Conservation (phyloP, 257 asterid species). For the Petrea volubilis region DNA sequence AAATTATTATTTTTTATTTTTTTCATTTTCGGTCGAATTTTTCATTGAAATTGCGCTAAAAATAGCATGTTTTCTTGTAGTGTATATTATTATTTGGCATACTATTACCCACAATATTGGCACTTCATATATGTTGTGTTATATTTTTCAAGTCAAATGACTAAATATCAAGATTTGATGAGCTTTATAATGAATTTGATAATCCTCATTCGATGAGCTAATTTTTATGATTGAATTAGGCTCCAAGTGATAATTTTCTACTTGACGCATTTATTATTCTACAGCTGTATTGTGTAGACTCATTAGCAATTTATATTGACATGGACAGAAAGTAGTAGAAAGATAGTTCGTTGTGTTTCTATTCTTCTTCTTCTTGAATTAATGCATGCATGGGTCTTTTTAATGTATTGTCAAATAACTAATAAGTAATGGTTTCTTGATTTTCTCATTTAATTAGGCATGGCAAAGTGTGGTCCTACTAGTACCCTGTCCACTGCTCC, state of each 20-base stretch:
- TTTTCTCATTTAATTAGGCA: conserved; percentile 1
- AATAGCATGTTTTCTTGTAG: too few species aligned
- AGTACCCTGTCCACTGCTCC: too few species aligned
- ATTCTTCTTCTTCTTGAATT: not conserved
- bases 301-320: conserved; percentile 8
- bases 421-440: not conserved
- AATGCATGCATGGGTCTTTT: not conserved
- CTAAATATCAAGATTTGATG: too few species aligned
- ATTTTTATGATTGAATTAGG: too few species aligned
- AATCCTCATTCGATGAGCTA: too few species aligned
- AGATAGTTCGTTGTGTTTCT: not conserved
- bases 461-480: conserved; percentile 11
- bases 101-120: too few species aligned
- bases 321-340: not conserved
- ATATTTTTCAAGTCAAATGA: not conserved
- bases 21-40: too few species aligned
- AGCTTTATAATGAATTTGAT: too few species aligned
- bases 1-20: too few species aligned
- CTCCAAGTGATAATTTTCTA: too few species aligned
- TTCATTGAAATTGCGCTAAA: too few species aligned
- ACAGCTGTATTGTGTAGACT: not conserved
- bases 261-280: not conserved
- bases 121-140: not conserved
- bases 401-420: not conserved
- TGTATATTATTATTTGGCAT: too few species aligned